Evolutionary conservation across 2,329 filamentous ascomycete species (phyloP), one percentile per base, ranked within the genome.

Genomic region (Diaporthe amygdali): DNA sequence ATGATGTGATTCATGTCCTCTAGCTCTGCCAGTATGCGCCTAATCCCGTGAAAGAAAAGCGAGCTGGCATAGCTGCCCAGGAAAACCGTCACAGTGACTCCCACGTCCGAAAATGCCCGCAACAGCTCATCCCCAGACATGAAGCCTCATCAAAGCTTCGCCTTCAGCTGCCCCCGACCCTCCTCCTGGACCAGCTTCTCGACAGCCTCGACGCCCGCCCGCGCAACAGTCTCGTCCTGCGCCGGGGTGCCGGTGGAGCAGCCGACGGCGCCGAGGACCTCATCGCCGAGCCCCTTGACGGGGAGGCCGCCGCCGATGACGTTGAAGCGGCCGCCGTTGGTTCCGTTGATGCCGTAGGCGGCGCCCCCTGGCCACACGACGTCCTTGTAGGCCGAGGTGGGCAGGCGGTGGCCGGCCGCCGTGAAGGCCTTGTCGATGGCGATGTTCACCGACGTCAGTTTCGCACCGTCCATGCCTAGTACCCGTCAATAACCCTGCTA

Each of bases 351-450:
- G 2, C 68, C 68, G 32, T 56, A 70, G 15, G 59, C 68, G 22
- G 68, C 47, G 17, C 59, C 68, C 12, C 68, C 68, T 5, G 68
- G 68, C 68, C 59, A 66, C 2, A 70, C 68, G 6, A 41, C 49
- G 14, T 70, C 68, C 39, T 27, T 49, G 41, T 70, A 70, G 14
- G 27, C 25, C n/a, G 68, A 70, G 20, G 68, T 70, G 41, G 68
- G 68, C 2, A 66, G 22, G 8, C 59, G 5, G 51, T 70, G 68
- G 15, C 68, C 68, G 1, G 59, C 59, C 14, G 68, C 68, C 1
- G 68, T 70, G 51, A 70, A 70, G 17, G 68, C 68, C 59, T 70
- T 70, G 59, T 70, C 68, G 39, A 66, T 55, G 30, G 68, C 39
- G 68, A 70, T 66, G 41, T 32, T n/a, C 12, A 66, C 32, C 2